Base-by-base conservation (phyloP, 805 yeast species). In the Kazachstania bromeliacearum region DNA sequence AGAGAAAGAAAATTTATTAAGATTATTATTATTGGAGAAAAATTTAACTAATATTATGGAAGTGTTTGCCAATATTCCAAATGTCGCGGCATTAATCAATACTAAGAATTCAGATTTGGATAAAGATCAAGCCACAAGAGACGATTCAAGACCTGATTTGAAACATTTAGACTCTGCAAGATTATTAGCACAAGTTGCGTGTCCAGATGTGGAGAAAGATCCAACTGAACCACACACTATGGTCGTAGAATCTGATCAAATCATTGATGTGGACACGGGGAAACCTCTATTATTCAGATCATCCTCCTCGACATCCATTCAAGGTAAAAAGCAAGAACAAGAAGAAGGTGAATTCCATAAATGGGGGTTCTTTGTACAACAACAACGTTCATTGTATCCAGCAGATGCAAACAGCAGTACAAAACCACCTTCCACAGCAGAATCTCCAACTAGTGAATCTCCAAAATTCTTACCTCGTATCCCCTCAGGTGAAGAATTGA, bases 341-440 rank as follows among this genome's bases (percentile, higher is more conserved):
- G 96, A 87, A 55, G 96, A 87, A 64, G 96, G 96, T 48, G 94
- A 83, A 51, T 70, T 85, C 44, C 95, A 84, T 57, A 77, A 81
- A 60, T 77, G 85, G 77, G 94, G 94, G 14, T 75, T 77, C 50
- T 83, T 75, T 49, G 77, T 85, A 45, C 82, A 78, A 53, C 84
- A 76, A 50, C 74, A 79, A 41, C 48, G 59, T 13, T 60, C 63
- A 41, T 35, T 54, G 23, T 58, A 55, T 35, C 63, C 63, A 10
- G 17, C 14, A 13, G 29, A 26, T 17, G 14, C 12, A 10, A 10
- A 8, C 3, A 10, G 17, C 29, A 10, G 17, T 8, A 8, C 29
- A 13, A 10, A n/a, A 10, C 26, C 26, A 23, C 4, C 26, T n/a
- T 10, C 26, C n/a, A 23, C 26, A 10, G 26, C 4, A n/a, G 26